Conservation (phyloP, 2,329 filamentous ascomycete species). For the Penicillium sp. region DNA sequence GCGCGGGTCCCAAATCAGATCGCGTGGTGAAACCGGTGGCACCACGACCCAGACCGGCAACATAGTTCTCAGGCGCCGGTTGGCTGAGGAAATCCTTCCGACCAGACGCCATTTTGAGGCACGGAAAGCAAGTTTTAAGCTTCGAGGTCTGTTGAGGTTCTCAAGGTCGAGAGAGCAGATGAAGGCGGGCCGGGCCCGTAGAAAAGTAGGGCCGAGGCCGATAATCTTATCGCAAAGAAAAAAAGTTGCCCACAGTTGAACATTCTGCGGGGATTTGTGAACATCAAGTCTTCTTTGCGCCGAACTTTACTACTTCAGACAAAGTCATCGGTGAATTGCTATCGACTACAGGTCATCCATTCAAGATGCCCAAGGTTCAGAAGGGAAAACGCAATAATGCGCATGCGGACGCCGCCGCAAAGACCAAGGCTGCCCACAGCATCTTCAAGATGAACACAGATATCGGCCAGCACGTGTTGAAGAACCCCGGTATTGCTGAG, state of each 20-base stretch:
- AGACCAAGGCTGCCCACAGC: slow-evolving; percentile 66
- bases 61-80: slow-evolving; percentile 82
- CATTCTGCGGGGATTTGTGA: slow-evolving; percentile 1
- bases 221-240: slow-evolving; percentile 35
- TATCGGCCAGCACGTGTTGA: slow-evolving; percentile 87
- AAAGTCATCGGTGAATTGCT: neutral
- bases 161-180: slow-evolving; percentile 10
- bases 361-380: slow-evolving; percentile 58
- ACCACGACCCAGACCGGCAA: slow-evolving; percentile 94
- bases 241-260: slow-evolving; percentile 29
- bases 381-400: slow-evolving; percentile 62
- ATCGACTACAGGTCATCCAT: slow-evolving; percentile 10
- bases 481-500: slow-evolving; percentile 83
- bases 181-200: slow-evolving; percentile 15
- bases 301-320: too few species aligned
- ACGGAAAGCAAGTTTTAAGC: slow-evolving; percentile 10
- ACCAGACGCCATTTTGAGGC: slow-evolving; percentile 57
- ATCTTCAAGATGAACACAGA: slow-evolving; percentile 98
- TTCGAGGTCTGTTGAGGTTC: slow-evolving; percentile 5
- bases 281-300: neutral
- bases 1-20: slow-evolving; percentile 91
- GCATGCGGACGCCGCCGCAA: slow-evolving; percentile 47
- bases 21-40: slow-evolving; percentile 97
- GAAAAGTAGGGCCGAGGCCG: slow-evolving; percentile 27
- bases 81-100: slow-evolving; percentile 87